Conservation (phyloP, 306 rosid species). For the Sicyos baderoa region DNA sequence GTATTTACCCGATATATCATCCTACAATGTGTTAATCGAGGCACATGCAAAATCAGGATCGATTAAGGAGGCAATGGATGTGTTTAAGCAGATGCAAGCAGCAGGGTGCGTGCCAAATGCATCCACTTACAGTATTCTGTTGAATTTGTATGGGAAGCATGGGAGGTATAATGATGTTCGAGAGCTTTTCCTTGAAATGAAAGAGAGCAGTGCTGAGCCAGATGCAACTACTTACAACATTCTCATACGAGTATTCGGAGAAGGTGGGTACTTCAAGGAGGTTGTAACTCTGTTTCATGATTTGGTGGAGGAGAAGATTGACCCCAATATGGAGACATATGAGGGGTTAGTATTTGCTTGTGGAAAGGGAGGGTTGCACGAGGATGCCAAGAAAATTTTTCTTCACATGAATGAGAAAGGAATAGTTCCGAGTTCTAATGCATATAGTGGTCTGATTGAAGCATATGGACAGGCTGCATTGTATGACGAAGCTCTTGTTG, state of each 20-base stretch:
- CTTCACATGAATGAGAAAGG: conserved; percentile 61
- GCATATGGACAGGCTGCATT: conserved; percentile 82
- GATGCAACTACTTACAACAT: conserved; percentile 83
- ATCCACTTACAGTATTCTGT: conserved; percentile 59
- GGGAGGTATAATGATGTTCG: conserved; percentile 90
- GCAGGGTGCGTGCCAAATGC: conserved; percentile 84
- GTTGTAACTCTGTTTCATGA: conserved; percentile 95
- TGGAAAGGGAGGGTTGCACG: conserved; percentile 88
- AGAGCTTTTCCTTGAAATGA: conserved; percentile 90
- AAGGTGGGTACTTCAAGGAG: conserved; percentile 93
- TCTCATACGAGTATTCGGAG: conserved; percentile 90
- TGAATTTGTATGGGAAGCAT: conserved; percentile 69
- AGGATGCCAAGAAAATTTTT: conserved; percentile 74
- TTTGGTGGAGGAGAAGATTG: conserved; percentile 84
- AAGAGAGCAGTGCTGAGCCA: conserved; percentile 77
- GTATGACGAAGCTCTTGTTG: conserved; percentile 87
- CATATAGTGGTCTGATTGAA: conserved; percentile 70
- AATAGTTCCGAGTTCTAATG: conserved; percentile 71
- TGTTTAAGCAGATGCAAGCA: conserved; percentile 89
- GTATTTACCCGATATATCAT: conserved; percentile 70
- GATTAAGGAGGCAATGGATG: conserved; percentile 61
- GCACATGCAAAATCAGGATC: conserved; percentile 63
- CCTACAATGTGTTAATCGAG: conserved; percentile 77
- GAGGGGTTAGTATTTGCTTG: conserved; percentile 88
- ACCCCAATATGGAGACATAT: conserved; percentile 84